Base-by-base conservation (phyloP, 164 flowering plant species). In the Aristolochia californica region DNA sequence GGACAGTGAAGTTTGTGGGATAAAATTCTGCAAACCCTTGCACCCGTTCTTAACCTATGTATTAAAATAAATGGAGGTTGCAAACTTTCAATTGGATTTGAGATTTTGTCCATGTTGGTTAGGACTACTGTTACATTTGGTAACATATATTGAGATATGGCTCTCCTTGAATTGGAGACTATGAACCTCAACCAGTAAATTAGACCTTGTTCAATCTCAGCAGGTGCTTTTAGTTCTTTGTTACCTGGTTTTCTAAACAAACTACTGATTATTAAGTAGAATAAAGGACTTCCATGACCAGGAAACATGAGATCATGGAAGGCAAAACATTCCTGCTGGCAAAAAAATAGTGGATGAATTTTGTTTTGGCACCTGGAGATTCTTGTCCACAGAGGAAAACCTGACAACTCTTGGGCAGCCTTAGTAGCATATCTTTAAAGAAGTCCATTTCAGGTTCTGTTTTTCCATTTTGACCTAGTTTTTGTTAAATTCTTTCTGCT, bases 291-390 rank as follows among this genome's bases (percentile, higher is more conserved):
- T 1, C 91, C 90, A 68, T 80, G 85, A 30, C 95, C 95, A 2
- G 99, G 99, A 71, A 89, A 89, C 91, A 93, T 83, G 68, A 93
- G 80, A 57, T 93, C 99, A 64, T 89, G 97, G 52, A 87, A 82
- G 16, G 91, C 75, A 57, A 73, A 83, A 63, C 78, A 76, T 53
- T 89, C 94, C 18, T 82, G 88, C 76, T 89, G 91, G 26, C 97
- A 91, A 0, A 28, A 43, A 40, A 12, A 34, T 20, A 34, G 1
- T 34, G 40, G 11, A 2, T 20, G 8, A 47, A 47, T 23, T 24
- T 16, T 53, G 18, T 21, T 18, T 63, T n/a, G 43, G 64, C 77
- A 82, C 94, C 97, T 59, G 98, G 88, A 75, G 72, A 76, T 63
- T 85, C 96, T 75, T 93, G 88, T 9, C 99, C 97, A 63, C 87